These are phyloP conservation scores for Ehretia macrophylla DNA, from an alignment of 257 asterid genomes.

Conservation along the genomic window DNA sequence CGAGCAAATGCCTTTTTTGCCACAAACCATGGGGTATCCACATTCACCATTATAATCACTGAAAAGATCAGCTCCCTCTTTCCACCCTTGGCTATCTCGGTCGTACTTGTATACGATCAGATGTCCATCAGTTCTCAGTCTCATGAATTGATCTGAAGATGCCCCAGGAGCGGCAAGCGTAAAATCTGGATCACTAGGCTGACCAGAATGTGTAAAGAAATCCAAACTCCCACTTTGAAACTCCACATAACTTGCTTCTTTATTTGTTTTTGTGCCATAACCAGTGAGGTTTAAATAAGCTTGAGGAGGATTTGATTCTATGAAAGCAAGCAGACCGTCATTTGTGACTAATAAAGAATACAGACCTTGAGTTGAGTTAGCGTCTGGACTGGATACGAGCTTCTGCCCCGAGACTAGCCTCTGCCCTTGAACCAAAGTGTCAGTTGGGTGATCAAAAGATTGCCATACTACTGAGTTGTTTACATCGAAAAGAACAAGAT, in stretches of 20 bases:
- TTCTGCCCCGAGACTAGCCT: conserved; percentile 19
- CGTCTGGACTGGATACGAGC: conserved; percentile 15
- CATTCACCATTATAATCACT: conserved; percentile 24
- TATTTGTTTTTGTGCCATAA: neutral
- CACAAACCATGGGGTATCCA: conserved; percentile 40
- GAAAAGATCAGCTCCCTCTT: conserved; percentile 19
- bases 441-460: conserved; percentile 48
- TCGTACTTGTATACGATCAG: no score
- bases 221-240: conserved; percentile 15
- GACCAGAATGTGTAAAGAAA: neutral
- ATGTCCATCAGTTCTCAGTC: conserved; percentile 23
- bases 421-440: conserved; percentile 41
- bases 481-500: conserved; percentile 16
- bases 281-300: neutral
- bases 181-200: neutral
- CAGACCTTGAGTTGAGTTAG: conserved; percentile 12
- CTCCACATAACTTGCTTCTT: neutral
- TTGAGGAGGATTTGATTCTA: conserved; percentile 18
- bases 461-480: conserved; percentile 31
- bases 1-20: conserved; percentile 35
- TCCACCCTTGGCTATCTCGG: no score
- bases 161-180: neutral
- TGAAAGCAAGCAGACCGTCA: conserved; percentile 12
- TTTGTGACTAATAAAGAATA: conserved; percentile 9
- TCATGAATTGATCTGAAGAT: conserved; percentile 13